Evolutionary conservation across 2,329 filamentous ascomycete species (phyloP).

Genomic region (Ascochyta clinopodiicola): DNA sequence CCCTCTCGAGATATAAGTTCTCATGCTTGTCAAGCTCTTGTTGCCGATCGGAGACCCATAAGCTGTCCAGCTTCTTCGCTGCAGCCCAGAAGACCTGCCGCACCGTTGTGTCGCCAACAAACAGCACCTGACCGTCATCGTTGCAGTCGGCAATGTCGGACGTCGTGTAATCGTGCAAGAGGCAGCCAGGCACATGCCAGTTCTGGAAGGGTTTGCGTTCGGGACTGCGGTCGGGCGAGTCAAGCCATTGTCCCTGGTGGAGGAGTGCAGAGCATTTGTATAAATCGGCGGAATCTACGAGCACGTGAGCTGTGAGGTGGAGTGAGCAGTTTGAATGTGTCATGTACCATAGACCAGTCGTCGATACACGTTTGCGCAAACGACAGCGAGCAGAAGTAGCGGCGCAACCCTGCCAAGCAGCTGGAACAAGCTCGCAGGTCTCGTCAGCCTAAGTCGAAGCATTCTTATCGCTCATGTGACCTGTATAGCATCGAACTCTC

Average conservation of each 20-base stretch:
- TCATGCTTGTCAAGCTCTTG: conserved; percentile 41
- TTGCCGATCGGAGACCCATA: conserved; percentile 46
- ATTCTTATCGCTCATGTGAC: conserved; percentile 13
- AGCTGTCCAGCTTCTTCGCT: conserved; percentile 54
- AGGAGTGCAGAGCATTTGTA: conserved; percentile 62
- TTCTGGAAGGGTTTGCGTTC: conserved; percentile 49
- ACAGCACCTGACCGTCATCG: conserved; percentile 59
- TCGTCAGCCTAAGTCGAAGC: conserved; percentile 16
- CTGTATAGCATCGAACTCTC: neutral
- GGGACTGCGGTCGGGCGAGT: conserved; percentile 41
- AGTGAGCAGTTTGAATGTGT: neutral
- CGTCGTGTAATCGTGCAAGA: conserved; percentile 62
- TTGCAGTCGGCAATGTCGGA: conserved; percentile 63
- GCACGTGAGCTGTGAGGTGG: neutral
- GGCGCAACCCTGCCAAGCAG: conserved; percentile 12
- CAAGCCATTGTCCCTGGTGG: conserved; percentile 60
- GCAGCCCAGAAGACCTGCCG: conserved; percentile 68
- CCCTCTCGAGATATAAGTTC: conserved; percentile 54
- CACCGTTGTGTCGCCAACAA: conserved; percentile 66
- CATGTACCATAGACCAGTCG: conserved; percentile 11
- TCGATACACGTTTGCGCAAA: conserved; percentile 22
- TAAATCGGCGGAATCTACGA: conserved; percentile 53
- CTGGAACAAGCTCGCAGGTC: conserved; percentile 9
- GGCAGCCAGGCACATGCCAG: conserved; percentile 68
- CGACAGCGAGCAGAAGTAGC: conserved; percentile 17